A percentile compares a stretch with the other conserved stretches of the same genome.
These are phyloP conservation scores for Cercospora sojina DNA, from an alignment of 2,329 filamentous ascomycete genomes.

Conservation along the genomic window DNA sequence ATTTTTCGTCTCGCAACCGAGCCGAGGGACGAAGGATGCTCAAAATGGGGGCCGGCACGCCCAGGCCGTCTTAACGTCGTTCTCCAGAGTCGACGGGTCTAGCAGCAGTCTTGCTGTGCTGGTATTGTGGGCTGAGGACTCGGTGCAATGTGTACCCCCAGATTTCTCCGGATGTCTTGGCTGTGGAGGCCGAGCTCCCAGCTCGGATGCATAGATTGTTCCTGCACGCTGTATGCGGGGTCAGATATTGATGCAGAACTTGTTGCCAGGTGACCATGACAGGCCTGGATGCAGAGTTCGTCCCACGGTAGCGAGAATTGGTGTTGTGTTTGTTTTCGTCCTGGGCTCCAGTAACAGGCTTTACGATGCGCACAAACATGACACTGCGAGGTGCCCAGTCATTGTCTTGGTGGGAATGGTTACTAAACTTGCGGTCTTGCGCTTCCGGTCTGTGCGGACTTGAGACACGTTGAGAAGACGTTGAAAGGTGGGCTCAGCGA, in stretches of 20 bases:
- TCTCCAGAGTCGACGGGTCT: neutral
- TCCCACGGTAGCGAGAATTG: neutral
- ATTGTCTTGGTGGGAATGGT: neutral
- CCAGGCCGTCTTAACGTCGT: neutral
- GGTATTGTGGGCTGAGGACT: neutral
- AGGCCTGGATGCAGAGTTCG: neutral
- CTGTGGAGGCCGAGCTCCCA: constrained; percentile 8
- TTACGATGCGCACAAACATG: neutral
- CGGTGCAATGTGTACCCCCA: constrained; percentile 2
- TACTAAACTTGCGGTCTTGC: neutral
- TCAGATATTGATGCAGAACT: neutral
- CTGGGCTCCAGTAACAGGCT: neutral
- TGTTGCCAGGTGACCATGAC: neutral
- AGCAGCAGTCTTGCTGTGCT: neutral
- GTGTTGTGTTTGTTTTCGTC: neutral
- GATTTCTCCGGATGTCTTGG: constrained; percentile 8
- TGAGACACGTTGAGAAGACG: neutral
- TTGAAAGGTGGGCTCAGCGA: neutral
- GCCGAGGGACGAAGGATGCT: neutral
- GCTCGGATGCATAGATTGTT: constrained; percentile 1
- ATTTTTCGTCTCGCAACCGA: neutral
- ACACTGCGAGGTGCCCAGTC: neutral
- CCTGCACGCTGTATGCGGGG: constrained; percentile 2
- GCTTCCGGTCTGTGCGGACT: neutral
- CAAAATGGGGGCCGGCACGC: neutral